Evolutionary conservation across 139 green algal species (phyloP), one percentile per base, ranked within the genome.

Genomic region (Volvox africanus): DNA sequence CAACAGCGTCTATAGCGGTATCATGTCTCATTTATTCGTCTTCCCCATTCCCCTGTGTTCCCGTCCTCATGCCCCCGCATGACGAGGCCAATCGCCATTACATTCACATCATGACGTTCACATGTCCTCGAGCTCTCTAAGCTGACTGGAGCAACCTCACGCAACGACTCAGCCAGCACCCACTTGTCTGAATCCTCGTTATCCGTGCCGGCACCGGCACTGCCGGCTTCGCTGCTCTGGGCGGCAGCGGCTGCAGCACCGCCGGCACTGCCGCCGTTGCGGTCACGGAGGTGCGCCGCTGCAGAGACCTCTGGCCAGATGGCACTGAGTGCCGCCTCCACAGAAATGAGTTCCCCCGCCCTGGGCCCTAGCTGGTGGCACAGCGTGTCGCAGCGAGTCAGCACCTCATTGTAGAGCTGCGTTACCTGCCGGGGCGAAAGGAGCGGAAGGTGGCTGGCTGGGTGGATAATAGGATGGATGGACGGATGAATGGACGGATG

Each of bases 401-500:
- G 92, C 92, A 99, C 50, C 61, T 91, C 62, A 92, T 99, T 99
- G 95, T 96, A 97, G 26, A 92, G 69, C 78, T 80, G 50, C 35
- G 95, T 91, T 26, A 96, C 92, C 93, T 96, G 80, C 1, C 2
- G 76, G 30, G 55, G 50, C 21, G 37, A 36, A 24, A 3, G 76
- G 76, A 82, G 28, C 2, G 32, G 17, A 35, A 82, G 20, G 77
- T 13, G 33, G 20, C n/a, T n/a, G 14, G n/a, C 75, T 33, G 32
- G n/a, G n/a, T n/a, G n/a, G n/a, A n/a, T n/a, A n/a, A n/a, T n/a
- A n/a, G n/a, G n/a, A n/a, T n/a, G n/a, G n/a, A n/a, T 61, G 76
- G 76, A 28, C 20, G 76, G 32, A 36, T 33, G 28, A 2, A 36
- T 82, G 32, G 35, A 55, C 9, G 44, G 44, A 55, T 55, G 5